A percentile compares a stretch with the other conserved stretches of the same genome.
Evolutionary conservation across 169 alveolate genomes (phyloP).

Genomic region (Plasmodium ovale): DNA sequence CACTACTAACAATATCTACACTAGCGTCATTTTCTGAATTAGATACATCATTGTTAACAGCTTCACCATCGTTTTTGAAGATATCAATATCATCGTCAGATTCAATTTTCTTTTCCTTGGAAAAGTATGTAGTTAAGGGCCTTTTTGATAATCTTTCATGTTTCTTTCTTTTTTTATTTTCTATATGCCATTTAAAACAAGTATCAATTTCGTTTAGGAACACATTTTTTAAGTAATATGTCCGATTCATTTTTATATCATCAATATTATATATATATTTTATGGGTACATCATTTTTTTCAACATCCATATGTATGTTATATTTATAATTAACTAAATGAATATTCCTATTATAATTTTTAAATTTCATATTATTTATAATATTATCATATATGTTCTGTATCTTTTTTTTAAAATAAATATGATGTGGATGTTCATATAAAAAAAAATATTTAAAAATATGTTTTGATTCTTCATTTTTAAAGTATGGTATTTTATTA

Average conservation of each 20-base stretch:
- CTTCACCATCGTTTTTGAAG: constrained; percentile 33
- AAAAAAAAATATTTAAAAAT: constrained; percentile 79
- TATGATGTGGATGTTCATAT: constrained; percentile 82
- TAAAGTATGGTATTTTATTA: constrained; percentile 26
- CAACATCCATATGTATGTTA: constrained; percentile 77
- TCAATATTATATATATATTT: constrained; percentile 73
- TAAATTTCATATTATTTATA: constrained; percentile 74
- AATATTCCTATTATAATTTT: constrained; percentile 54
- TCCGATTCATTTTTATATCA: constrained; percentile 10
- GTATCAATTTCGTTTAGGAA: constrained; percentile 35
- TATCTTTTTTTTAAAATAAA: constrained; percentile 77
- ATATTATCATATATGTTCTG: constrained; percentile 72
- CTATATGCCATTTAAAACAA: constrained; percentile 75
- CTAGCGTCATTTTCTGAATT: not conserved
- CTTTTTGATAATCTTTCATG: constrained; percentile 62
- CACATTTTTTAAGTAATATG: constrained; percentile 11
- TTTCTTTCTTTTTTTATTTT: constrained; percentile 64
- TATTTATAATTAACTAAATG: constrained; percentile 71
- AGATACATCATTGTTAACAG: not conserved
- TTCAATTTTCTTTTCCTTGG: constrained; percentile 5
- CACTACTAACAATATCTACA: not conserved
- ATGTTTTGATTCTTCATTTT: constrained; percentile 78
- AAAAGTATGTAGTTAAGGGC: constrained; percentile 34
- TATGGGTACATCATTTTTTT: constrained; percentile 79
- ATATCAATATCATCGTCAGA: constrained; percentile 35